A percentile compares a stretch with the other conserved stretches of the same genome.
Conservation (phyloP, 2,329 filamentous ascomycete species). For the Tolypocladium endophyticum region DNA sequence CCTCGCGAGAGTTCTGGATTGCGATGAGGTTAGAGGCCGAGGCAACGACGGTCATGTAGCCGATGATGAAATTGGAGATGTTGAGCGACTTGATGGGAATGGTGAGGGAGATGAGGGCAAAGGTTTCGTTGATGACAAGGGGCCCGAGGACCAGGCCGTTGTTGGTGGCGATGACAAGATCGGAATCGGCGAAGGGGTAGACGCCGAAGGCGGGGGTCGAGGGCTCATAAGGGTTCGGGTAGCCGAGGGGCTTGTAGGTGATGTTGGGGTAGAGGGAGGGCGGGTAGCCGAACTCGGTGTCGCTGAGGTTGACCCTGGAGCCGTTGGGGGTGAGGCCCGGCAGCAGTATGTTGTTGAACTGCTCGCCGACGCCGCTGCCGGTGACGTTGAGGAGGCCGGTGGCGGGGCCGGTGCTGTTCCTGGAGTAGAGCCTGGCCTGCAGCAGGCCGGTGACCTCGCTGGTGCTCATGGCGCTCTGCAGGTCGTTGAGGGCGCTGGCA, state of each 20-base stretch:
- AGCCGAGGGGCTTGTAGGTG: conserved; percentile 44
- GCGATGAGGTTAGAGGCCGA: conserved; percentile 54
- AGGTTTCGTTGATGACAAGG: conserved; percentile 58
- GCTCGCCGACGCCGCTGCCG: conserved; percentile 23
- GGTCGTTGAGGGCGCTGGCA: conserved; percentile 48
- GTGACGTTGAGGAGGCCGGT: conserved; percentile 57
- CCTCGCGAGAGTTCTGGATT: conserved; percentile 54
- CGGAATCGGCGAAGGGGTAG: conserved; percentile 36
- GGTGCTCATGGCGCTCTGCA: conserved; percentile 58
- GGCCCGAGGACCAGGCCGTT: conserved; percentile 67
- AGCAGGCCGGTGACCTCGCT: conserved; percentile 48
- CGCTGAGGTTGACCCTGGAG: conserved; percentile 47
- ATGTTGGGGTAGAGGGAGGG: conserved; percentile 68
- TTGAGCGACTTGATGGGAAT: conserved; percentile 59
- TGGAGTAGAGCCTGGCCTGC: conserved; percentile 65
- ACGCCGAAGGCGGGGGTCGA: conserved; percentile 33
- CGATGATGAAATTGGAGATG: conserved; percentile 53
- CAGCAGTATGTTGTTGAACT: conserved; percentile 34
- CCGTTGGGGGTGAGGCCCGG: conserved; percentile 53
- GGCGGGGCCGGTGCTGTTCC: conserved; percentile 46
- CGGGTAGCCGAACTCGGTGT: conserved; percentile 57
- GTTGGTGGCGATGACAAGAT: conserved; percentile 36
- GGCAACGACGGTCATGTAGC: conserved; percentile 75
- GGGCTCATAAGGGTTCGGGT: conserved; percentile 27
- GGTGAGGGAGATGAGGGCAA: conserved; percentile 71